phyloP scores from a whole-genome alignment of 495 filamentous ascomycete species.

The Pyrenopolyporus hunteri region DNA sequence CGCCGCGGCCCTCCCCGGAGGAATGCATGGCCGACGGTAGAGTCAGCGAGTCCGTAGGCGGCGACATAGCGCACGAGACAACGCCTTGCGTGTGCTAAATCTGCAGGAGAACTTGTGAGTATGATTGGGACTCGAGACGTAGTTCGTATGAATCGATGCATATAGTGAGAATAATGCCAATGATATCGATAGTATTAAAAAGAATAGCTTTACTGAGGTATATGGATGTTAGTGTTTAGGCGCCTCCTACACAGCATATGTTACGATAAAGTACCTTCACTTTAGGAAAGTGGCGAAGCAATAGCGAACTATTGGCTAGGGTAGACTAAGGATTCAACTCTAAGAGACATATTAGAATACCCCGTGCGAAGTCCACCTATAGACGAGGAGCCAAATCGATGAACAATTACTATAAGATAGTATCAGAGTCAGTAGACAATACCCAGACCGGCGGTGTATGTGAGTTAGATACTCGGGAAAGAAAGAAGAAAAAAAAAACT shows the following conservation, averaged over 20 bases:
- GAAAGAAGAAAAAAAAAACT: conserved; percentile 3
- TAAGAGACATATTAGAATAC: conserved; percentile 1
- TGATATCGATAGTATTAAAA: not conserved
- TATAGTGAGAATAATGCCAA: not conserved
- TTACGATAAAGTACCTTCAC: too few species aligned
- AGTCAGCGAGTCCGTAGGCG: conserved; percentile 27
- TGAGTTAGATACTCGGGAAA: not conserved
- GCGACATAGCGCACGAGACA: conserved; percentile 9
- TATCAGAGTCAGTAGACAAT: conserved; percentile 1
- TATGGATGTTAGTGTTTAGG: not conserved
- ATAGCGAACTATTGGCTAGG: not conserved
- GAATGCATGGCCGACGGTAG: conserved; percentile 34
- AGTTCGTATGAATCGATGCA: not conserved
- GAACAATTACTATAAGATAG: not conserved
- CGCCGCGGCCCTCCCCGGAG: conserved; percentile 8
- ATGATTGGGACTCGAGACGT: not conserved
- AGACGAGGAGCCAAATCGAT: not conserved
- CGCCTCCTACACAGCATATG: too few species aligned
- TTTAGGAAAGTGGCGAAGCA: not conserved
- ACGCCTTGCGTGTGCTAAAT: not conserved
- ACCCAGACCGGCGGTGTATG: conserved; percentile 28
- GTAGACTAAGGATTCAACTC: not conserved
- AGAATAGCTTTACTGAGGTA: not conserved
- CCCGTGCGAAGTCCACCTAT: not conserved
- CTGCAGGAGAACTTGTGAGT: not conserved